Evolutionary conservation across 2,329 filamentous ascomycete genomes (phyloP), one percentile per base, ranked within the genome.

Genomic region (Clarireedia sp.): DNA sequence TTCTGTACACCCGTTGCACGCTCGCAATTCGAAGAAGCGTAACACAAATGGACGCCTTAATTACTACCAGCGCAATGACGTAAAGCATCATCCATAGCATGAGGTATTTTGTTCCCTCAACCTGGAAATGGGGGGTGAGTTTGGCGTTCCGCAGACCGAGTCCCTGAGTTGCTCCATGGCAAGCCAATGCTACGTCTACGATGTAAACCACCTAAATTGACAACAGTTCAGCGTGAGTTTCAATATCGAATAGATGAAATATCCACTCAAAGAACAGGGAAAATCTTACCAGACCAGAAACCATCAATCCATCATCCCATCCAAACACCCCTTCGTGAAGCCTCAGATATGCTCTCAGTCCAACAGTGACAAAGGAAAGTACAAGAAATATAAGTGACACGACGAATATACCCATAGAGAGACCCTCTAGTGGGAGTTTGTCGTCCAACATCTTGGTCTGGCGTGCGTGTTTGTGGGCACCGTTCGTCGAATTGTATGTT

Each of bases 11-110:
- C 19, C 48, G 54, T 2, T 54, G 38, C 21, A 48, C n/a, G 12
- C 51, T 55, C 8, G 54, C 57, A 24, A 62, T 58, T 10, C 62
- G 62, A 14, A 60, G 50, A 14, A 64, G 33, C 12, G 62, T 64
- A 12, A 62, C 52, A 26, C 60, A 64, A 43, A 64, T 58, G 21
- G 60, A 64, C 33, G 52, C 58, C 48, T 64, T 64, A 56, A 64
- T 60, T 10, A 61, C 43, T 9, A 53, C 51, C 2, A 64, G 57
- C 7, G 48, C 57, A n/a, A 59, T 2, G 9, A 62, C 52, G 26
- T 64, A 64, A 8, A 64, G 10, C 55, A 63, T 45, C 60, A 64
- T 60, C 61, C 61, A 63, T 3, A 63, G 14, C 55, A 63, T 59
- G 10, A 61, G 56, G 41, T 62, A 64, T 37, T 62, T 64, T 14